Percentiles rank a stretch among this genome's conserved stretches.
Evolutionary conservation across 148 eudicot species (phyloP).

Genomic region (Camellia lanceoleosa): DNA sequence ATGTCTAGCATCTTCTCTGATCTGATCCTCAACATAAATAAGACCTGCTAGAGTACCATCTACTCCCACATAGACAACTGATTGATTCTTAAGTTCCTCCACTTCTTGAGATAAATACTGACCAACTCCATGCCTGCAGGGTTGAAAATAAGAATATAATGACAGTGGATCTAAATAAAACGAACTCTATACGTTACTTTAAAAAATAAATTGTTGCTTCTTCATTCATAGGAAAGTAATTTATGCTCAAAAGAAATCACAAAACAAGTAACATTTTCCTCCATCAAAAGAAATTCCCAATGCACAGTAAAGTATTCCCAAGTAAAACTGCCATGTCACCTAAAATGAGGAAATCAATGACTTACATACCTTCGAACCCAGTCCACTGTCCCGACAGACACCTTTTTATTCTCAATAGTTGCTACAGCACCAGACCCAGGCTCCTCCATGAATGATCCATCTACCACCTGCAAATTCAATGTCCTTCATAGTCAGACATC

Average conservation of each 20-base stretch:
- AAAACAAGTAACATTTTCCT: neutral
- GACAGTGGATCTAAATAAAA: neutral
- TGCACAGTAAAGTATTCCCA: neutral
- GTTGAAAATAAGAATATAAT: neutral
- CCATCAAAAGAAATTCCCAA: neutral
- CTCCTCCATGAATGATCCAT: constrained; percentile 90
- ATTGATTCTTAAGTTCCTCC: constrained; percentile 71
- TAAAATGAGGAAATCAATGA: constrained; percentile 5
- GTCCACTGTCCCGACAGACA: constrained; percentile 86
- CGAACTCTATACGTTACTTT: neutral
- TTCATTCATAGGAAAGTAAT: neutral
- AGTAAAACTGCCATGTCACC: neutral
- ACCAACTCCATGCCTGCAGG: constrained; percentile 63
- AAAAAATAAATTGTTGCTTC: neutral
- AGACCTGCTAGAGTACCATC: constrained; percentile 75
- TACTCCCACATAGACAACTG: constrained; percentile 86
- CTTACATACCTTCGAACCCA: constrained; percentile 68
- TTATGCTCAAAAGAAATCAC: neutral
- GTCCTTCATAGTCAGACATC: neutral
- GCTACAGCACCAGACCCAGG: constrained; percentile 98
- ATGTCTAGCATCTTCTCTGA: constrained; percentile 84
- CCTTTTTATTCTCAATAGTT: constrained; percentile 53
- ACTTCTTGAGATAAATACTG: constrained; percentile 54
- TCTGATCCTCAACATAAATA: constrained; percentile 91
- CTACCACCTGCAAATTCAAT: constrained; percentile 41